These are phyloP conservation scores for Schrenkiella parvula DNA, from an alignment of 345 rosid genomes.

Conservation along the genomic window DNA sequence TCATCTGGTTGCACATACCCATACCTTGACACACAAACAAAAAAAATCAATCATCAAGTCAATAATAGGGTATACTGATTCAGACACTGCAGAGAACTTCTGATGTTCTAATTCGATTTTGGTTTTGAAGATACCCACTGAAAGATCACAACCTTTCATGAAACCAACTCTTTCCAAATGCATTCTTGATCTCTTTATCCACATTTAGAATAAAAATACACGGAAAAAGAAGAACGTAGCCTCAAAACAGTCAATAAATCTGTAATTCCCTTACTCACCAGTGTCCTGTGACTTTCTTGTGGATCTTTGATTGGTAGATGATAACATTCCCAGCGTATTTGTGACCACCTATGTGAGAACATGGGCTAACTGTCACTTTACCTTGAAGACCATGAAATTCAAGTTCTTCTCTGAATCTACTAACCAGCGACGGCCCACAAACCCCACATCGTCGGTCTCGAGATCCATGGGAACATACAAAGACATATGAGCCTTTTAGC, in stretches of 20 bases:
- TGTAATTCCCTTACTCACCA: constrained; percentile 47
- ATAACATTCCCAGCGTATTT: constrained; percentile 95
- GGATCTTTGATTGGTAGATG: constrained; percentile 59
- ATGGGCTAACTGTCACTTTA: constrained; percentile 89
- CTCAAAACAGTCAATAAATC: background rate
- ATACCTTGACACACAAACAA: constrained; percentile 47
- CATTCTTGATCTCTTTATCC: background rate
- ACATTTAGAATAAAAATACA: background rate
- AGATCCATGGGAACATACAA: constrained; percentile 93
- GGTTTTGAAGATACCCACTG: background rate
- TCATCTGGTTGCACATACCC: constrained; percentile 92
- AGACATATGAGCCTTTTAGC: constrained; percentile 73
- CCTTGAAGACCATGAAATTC: constrained; percentile 66
- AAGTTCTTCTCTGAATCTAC: constrained; percentile 85
- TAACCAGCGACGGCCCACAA: constrained; percentile 85
- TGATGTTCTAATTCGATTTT: background rate
- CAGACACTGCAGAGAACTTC: background rate
- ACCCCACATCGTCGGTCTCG: constrained; percentile 88
- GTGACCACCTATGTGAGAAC: constrained; percentile 97
- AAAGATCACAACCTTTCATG: background rate
- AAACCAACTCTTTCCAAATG: background rate
- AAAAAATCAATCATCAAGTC: background rate
- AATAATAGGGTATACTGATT: background rate
- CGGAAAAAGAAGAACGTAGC: background rate
- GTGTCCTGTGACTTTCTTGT: constrained; percentile 67